Evolutionary conservation across 495 filamentous ascomycete genomes (phyloP).

Genomic region (Aeminium ludgeri): DNA sequence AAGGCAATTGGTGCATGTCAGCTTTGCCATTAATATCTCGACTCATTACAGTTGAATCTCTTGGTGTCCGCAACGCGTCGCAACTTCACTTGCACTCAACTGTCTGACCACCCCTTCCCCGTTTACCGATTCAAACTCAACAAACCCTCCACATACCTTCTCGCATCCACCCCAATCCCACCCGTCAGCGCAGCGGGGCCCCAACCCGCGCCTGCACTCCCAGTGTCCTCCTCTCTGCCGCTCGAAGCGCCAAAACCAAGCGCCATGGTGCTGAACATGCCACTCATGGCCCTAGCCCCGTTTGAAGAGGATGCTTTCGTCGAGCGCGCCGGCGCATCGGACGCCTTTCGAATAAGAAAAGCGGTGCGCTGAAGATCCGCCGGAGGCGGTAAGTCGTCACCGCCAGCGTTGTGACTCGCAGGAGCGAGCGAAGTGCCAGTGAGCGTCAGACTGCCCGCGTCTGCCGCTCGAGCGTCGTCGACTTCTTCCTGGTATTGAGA

Average conservation of each 20-base stretch:
- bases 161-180: slow-evolving; percentile 75
- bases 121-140: slow-evolving; percentile 52
- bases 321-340: slow-evolving; percentile 36
- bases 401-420: no score
- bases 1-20: no score
- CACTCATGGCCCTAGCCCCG: slow-evolving; percentile 18
- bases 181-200: slow-evolving; percentile 55
- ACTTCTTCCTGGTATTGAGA: no score
- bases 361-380: slow-evolving; percentile 38
- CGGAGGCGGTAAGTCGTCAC: not conserved
- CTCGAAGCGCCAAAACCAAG: slow-evolving; percentile 1
- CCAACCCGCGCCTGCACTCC: slow-evolving; percentile 27
- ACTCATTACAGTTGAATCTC: no score
- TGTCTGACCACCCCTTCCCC: no score
- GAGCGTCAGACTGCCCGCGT: no score
- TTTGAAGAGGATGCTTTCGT: slow-evolving; percentile 19
- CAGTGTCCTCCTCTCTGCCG: slow-evolving; percentile 6
- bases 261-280: slow-evolving; percentile 13
- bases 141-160: slow-evolving; percentile 69
- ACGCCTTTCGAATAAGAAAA: slow-evolving; percentile 62
- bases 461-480: no score
- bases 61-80: no score
- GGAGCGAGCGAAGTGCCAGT: no score
- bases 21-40: no score
- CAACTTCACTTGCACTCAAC: no score